Evolutionary conservation across 129 eudicot species (phyloP).

Genomic region (Pseudognaphalium luteoalbum): DNA sequence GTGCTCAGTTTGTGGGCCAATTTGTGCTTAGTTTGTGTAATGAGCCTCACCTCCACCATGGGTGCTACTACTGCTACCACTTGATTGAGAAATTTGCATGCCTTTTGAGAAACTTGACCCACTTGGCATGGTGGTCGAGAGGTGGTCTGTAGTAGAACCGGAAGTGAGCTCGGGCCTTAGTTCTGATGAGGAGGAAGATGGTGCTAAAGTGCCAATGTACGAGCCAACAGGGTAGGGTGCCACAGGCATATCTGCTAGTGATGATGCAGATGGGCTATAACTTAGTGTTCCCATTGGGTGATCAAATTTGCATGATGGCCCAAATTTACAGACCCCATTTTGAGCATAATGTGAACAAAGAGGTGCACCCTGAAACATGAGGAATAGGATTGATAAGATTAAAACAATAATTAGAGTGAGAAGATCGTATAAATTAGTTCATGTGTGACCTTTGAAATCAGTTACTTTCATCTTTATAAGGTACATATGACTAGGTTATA

Average conservation of each 20-base stretch:
- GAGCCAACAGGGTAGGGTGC: conserved; percentile 88
- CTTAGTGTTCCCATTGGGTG: conserved; percentile 80
- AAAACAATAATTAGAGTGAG: not conserved
- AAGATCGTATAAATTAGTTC: not conserved
- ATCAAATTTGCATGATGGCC: conserved; percentile 81
- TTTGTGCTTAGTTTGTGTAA: conserved; percentile 25
- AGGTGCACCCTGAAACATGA: conserved; percentile 68
- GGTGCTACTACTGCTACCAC: conserved; percentile 38
- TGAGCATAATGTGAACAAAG: conserved; percentile 74
- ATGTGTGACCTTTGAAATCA: not conserved
- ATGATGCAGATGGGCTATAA: conserved; percentile 87
- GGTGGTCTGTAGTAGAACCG: conserved; percentile 35
- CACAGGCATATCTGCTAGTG: conserved; percentile 82
- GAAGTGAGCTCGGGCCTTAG: conserved; percentile 56
- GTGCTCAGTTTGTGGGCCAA: conserved; percentile 26
- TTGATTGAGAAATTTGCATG: conserved; percentile 43
- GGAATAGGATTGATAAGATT: conserved; percentile 4
- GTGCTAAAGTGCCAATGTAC: conserved; percentile 61
- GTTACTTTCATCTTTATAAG: not conserved
- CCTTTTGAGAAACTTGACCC: conserved; percentile 51
- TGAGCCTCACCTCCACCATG: conserved; percentile 41
- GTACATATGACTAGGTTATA: not conserved
- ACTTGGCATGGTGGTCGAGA: conserved; percentile 44
- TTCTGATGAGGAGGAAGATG: conserved; percentile 82
- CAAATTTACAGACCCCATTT: conserved; percentile 83